Evolutionary conservation across 1,284 basidiomycete genomes (phyloP).

Genomic region (Grifola frondosa): DNA sequence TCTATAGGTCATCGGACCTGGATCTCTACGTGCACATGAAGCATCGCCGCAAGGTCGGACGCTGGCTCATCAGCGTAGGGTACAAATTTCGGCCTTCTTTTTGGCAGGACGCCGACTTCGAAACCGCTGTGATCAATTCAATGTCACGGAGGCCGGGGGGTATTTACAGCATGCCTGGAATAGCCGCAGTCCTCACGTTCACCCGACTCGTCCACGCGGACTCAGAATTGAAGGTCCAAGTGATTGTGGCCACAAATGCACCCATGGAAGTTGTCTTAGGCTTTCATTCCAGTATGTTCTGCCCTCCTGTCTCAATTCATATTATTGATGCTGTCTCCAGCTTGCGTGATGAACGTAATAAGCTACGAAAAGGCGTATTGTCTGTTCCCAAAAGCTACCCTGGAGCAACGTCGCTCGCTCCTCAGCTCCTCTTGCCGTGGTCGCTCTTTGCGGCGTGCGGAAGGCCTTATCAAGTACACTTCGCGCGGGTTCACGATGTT

Average conservation of each 20-base stretch:
- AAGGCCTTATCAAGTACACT: conserved; percentile 25
- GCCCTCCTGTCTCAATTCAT: not conserved
- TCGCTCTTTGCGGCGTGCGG: conserved; percentile 3
- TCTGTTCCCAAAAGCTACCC: conserved; percentile 30
- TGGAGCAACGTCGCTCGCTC: conserved; percentile 24
- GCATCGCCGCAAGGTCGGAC: conserved; percentile 18
- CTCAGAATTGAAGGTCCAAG: conserved; percentile 17
- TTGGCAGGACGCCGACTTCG: conserved; percentile 20
- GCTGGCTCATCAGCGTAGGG: conserved; percentile 20
- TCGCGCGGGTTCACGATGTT: conserved; percentile 24
- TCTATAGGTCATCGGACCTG: conserved; percentile 47
- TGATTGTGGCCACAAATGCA: conserved; percentile 16
- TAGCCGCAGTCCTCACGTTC: conserved; percentile 18
- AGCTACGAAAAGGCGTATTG: conserved; percentile 23
- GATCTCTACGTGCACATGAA: conserved; percentile 43
- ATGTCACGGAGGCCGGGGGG: conserved; percentile 6
- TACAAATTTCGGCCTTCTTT: conserved; percentile 20
- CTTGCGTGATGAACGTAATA: conserved; percentile 48
- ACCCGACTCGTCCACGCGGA: conserved; percentile 4
- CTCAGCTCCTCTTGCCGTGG: conserved; percentile 14
- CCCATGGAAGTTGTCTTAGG: conserved; percentile 22
- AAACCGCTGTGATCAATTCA: conserved; percentile 13
- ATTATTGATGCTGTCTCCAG: conserved; percentile 25
- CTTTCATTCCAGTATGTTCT: conserved; percentile 47
- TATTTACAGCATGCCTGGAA: conserved; percentile 15